These are phyloP conservation scores for Exobasidium cylindrosporum DNA, from an alignment of 1,284 basidiomycete genomes.

Conservation along the genomic window DNA sequence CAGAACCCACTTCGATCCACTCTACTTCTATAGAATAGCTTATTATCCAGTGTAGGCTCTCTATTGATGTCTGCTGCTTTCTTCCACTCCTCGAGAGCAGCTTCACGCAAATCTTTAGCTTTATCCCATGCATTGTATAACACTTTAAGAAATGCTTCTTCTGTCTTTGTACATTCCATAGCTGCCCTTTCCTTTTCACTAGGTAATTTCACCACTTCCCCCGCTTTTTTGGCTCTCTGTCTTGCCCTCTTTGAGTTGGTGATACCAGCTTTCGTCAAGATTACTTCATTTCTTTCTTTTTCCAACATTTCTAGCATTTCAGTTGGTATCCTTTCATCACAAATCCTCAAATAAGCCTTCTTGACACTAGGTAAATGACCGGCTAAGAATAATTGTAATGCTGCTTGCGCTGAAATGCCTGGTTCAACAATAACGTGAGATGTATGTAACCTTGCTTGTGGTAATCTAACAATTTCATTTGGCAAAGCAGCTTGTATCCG, in stretches of 20 bases:
- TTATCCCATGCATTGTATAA: slow-evolving; percentile 6
- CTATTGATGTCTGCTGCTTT: not conserved
- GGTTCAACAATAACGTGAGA: slow-evolving; percentile 4
- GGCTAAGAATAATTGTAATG: not conserved
- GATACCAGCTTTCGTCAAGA: not conserved
- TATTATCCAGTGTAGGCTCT: not conserved
- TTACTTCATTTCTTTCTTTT: not conserved
- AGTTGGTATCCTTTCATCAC: not conserved
- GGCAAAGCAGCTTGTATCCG: slow-evolving; percentile 16
- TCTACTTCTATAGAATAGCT: slow-evolving; percentile 23
- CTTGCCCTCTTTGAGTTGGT: not conserved
- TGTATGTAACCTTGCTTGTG: not conserved
- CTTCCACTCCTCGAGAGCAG: slow-evolving; percentile 3
- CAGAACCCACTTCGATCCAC: slow-evolving; percentile 49
- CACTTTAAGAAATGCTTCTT: slow-evolving; percentile 2
- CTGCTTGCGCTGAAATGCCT: not conserved
- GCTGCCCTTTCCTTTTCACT: not conserved
- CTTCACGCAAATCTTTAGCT: not conserved
- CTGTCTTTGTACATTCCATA: not conserved
- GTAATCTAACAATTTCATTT: not conserved
- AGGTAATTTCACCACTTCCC: not conserved
- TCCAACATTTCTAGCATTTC: not conserved
- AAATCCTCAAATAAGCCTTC: slow-evolving; percentile 2
- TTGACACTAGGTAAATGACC: slow-evolving; percentile 3
- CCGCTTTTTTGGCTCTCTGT: not conserved